phyloP scores from a whole-genome alignment of 805 yeast genomes.

The Ogataea methylovora region DNA sequence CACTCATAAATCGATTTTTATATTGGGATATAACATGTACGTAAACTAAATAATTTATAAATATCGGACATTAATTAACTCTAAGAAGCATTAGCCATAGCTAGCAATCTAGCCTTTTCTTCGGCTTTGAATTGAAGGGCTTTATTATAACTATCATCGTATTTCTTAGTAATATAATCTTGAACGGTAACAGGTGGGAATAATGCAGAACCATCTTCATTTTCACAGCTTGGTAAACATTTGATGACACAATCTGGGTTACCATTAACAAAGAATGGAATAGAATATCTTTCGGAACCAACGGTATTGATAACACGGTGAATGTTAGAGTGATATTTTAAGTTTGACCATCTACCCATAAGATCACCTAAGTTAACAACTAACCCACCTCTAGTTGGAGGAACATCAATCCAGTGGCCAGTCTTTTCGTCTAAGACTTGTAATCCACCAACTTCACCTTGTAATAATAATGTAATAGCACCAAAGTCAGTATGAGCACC shows the following conservation, averaged over 20 bases:
- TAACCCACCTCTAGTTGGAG: slow-evolving; percentile 24
- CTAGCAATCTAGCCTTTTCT: too few species aligned
- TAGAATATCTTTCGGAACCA: slow-evolving; percentile 17
- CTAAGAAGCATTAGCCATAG: too few species aligned
- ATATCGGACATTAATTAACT: too few species aligned
- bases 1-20: too few species aligned
- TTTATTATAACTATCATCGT: too few species aligned
- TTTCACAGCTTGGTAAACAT: slow-evolving; percentile 14
- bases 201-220: slow-evolving; percentile 9
- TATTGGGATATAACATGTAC: too few species aligned
- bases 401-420: slow-evolving; percentile 23
- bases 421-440: slow-evolving; percentile 25
- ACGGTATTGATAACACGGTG: slow-evolving; percentile 30
- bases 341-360: slow-evolving; percentile 31
- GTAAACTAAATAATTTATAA: too few species aligned
- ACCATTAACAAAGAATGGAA: slow-evolving; percentile 21
- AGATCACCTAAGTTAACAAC: slow-evolving; percentile 34
- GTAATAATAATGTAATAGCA: slow-evolving; percentile 26
- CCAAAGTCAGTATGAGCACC: slow-evolving; percentile 34
- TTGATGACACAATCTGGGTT: slow-evolving; percentile 9
- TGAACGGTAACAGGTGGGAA: slow-evolving; percentile 15
- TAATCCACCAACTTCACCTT: slow-evolving; percentile 29
- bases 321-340: slow-evolving; percentile 27
- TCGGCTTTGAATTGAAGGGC: too few species aligned
- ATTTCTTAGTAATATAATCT: slow-evolving; percentile 8